These are phyloP conservation scores for Xylaria longipes DNA, from an alignment of 495 filamentous ascomycete genomes.

Conservation along the genomic window DNA sequence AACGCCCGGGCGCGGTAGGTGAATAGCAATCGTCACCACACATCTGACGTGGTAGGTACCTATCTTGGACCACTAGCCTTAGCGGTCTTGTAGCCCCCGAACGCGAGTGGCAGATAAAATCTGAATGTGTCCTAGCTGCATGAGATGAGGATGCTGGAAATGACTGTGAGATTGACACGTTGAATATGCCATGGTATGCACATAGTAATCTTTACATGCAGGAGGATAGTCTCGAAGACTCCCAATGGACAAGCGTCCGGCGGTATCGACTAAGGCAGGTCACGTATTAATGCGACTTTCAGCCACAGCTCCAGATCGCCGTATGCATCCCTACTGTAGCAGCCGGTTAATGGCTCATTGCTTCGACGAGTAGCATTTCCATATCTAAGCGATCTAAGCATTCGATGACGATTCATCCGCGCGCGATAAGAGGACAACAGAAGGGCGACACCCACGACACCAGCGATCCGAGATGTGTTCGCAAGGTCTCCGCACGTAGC, in stretches of 20 bases:
- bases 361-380: slow-evolving; percentile 11
- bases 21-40: not conserved
- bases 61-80: slow-evolving; percentile 19
- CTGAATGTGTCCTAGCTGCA: slow-evolving; percentile 28
- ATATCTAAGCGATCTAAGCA: slow-evolving; percentile 6
- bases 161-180: slow-evolving; percentile 43
- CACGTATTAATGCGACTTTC: not conserved
- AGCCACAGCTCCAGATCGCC: slow-evolving; percentile 11
- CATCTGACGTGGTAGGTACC: slow-evolving; percentile 25
- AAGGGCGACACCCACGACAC: not conserved
- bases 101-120: slow-evolving; percentile 19
- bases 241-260: slow-evolving; percentile 34
- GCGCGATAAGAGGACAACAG: not conserved
- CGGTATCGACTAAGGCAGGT: slow-evolving; percentile 1
- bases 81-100: slow-evolving; percentile 3
- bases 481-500: not conserved
- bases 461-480: not conserved
- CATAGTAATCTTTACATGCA: slow-evolving; percentile 36
- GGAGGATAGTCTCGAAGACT: slow-evolving; percentile 33
- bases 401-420: slow-evolving; percentile 4
- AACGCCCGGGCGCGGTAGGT: not conserved
- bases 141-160: slow-evolving; percentile 23
- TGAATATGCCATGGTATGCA: slow-evolving; percentile 35
- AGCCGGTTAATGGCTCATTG: slow-evolving; percentile 10
- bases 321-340: slow-evolving; percentile 8